These are phyloP conservation scores for Ceratocystis ficicola DNA, from an alignment of 2,329 filamentous ascomycete species.

Conservation along the genomic window DNA sequence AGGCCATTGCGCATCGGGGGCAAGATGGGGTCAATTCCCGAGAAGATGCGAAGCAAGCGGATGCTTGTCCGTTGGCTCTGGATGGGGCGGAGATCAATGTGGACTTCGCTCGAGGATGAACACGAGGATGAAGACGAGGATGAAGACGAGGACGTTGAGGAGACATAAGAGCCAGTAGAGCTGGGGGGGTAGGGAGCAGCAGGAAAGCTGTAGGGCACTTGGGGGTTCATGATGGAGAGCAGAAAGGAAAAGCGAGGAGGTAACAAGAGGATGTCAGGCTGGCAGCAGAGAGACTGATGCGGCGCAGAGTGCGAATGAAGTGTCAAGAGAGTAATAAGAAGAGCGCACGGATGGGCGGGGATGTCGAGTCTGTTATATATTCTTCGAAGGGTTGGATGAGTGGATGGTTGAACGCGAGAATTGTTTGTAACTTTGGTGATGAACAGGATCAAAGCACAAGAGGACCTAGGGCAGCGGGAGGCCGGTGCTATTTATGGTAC, in stretches of 20 bases:
- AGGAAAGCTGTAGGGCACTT: not conserved
- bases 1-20: constrained; percentile 12
- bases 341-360: not conserved
- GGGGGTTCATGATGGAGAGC: constrained; percentile 11
- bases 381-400: not conserved
- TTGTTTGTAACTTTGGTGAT: not conserved
- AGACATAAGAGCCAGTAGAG: not conserved
- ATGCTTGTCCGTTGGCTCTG: constrained; percentile 16
- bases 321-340: not conserved
- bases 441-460: not conserved
- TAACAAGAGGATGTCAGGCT: not conserved
- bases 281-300: not conserved
- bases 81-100: constrained; percentile 8
- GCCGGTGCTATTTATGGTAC: not conserved
- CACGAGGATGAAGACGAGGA: constrained; percentile 12
- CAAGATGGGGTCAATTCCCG: constrained; percentile 22
- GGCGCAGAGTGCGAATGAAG: not conserved
- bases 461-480: not conserved
- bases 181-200: constrained; percentile 13
- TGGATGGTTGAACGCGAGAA: not conserved
- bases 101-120: not conserved
- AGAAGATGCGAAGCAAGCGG: constrained; percentile 22
- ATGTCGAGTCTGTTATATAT: not conserved
- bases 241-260: not conserved
- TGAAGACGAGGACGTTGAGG: constrained; percentile 4